Conservation (phyloP, 1,139 yeast genomes). For the Taiozyma sp. region DNA sequence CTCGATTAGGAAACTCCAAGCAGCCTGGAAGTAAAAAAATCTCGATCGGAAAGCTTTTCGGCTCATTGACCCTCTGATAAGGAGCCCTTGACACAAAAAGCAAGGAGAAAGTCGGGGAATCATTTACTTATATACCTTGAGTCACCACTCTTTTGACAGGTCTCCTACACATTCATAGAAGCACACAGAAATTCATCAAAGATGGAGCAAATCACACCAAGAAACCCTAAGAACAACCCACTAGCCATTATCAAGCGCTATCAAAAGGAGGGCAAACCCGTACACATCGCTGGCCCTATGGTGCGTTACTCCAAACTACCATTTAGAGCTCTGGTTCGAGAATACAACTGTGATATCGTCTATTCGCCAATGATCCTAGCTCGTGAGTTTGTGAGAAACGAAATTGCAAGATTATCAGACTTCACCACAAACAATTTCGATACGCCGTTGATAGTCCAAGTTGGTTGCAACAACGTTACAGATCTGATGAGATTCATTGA, state of each 20-base stretch:
- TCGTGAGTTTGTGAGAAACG: conserved; percentile 86
- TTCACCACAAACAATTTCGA: conserved; percentile 72
- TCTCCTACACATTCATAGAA: background rate
- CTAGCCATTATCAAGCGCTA: conserved; percentile 43
- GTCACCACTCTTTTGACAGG: background rate
- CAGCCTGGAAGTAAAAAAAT: background rate
- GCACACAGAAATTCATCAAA: background rate
- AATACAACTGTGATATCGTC: conserved; percentile 73
- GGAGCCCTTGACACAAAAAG: background rate
- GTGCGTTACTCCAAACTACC: conserved; percentile 94
- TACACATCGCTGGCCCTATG: conserved; percentile 91
- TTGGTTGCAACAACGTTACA: conserved; percentile 84
- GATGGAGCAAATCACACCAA: conserved; percentile 12
- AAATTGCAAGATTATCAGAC: conserved; percentile 74
- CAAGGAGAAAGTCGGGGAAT: background rate
- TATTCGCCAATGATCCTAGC: conserved; percentile 97
- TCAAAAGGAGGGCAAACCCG: conserved; percentile 49
- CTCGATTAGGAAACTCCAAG: background rate
- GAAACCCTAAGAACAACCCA: conserved; percentile 52
- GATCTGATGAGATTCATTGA: conserved; percentile 80
- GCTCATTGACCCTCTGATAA: background rate
- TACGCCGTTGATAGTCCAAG: conserved; percentile 76
- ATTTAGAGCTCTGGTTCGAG: conserved; percentile 74
- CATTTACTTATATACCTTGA: background rate
- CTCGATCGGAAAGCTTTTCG: background rate